Conservation (phyloP, 148 eudicot species). For the Vaccinium vitisidaea region DNA sequence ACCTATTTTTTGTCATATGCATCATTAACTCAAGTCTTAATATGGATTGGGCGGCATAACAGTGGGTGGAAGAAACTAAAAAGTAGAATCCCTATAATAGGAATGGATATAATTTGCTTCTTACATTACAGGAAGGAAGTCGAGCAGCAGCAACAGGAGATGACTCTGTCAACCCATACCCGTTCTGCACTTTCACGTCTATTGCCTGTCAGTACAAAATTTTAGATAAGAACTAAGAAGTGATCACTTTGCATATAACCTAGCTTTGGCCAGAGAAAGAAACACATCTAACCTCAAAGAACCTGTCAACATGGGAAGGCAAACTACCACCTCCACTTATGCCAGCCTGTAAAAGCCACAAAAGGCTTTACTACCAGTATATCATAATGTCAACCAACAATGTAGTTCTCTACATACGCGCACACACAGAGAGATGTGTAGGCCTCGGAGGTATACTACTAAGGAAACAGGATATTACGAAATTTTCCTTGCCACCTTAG, state of each 20-base stretch:
- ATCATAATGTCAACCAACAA: not conserved
- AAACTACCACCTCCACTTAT: constrained; percentile 96
- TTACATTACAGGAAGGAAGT: constrained; percentile 64
- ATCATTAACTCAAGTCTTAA: not conserved
- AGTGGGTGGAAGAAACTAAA: not conserved
- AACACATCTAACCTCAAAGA: constrained; percentile 70
- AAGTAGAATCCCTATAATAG: not conserved
- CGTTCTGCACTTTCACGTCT: constrained; percentile 70
- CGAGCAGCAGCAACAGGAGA: constrained; percentile 85
- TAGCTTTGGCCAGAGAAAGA: constrained; percentile 13
- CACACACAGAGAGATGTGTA: not conserved
- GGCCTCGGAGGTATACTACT: not conserved
- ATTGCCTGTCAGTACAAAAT: constrained; percentile 55
- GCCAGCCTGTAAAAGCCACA: constrained; percentile 63
- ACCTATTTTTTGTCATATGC: not conserved
- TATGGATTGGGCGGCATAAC: not conserved
- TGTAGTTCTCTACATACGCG: not conserved
- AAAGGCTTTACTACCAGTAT: not conserved
- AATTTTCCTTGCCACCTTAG: not conserved
- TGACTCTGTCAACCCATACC: constrained; percentile 89
- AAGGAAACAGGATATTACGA: not conserved
- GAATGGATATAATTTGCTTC: constrained; percentile 18
- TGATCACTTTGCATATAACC: not conserved
- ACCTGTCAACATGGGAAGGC: constrained; percentile 78
- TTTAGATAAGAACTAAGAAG: not conserved